A percentile compares a stretch with the other conserved stretches of the same genome.
Evolutionary conservation across 345 rosid species (phyloP).

Genomic region (Camelina laxa): DNA sequence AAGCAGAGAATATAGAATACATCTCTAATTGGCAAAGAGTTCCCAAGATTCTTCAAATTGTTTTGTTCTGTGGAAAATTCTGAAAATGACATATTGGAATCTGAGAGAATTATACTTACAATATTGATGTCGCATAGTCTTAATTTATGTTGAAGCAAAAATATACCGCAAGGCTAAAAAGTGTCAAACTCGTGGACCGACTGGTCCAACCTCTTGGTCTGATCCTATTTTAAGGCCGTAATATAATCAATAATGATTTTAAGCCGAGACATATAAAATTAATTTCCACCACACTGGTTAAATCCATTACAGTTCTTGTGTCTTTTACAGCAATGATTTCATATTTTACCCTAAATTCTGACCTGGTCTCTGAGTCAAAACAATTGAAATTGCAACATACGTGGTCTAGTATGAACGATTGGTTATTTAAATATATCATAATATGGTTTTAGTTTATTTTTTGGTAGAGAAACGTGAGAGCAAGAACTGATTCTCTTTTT

Average conservation of each 20-base stretch:
- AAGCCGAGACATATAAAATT: not conserved
- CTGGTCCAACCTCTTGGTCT: not conserved
- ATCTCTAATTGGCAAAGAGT: slow-evolving; percentile 43
- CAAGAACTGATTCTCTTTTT: slow-evolving; percentile 3
- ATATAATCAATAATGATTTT: not conserved
- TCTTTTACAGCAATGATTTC: not conserved
- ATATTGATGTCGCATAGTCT: slow-evolving; percentile 18
- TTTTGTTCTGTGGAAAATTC: slow-evolving; percentile 36
- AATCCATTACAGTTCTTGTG: not conserved
- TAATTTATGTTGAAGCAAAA: slow-evolving; percentile 17
- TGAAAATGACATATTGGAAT: slow-evolving; percentile 37
- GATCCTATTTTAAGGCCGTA: slow-evolving; percentile 1
- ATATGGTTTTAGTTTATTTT: not conserved
- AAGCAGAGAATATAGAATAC: slow-evolving; percentile 31
- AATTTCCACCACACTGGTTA: not conserved
- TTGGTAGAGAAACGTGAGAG: slow-evolving; percentile 7
- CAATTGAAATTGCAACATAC: not conserved
- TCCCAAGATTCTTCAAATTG: slow-evolving; percentile 45
- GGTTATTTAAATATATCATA: not conserved
- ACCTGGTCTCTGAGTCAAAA: not conserved
- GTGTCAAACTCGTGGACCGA: slow-evolving; percentile 7
- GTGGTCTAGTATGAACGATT: not conserved
- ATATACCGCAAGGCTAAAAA: not conserved
- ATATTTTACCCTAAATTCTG: not conserved
- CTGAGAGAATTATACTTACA: slow-evolving; percentile 34